Base-by-base conservation (phyloP, 2,329 filamentous ascomycete genomes). In the Fusarium caatingaense region DNA sequence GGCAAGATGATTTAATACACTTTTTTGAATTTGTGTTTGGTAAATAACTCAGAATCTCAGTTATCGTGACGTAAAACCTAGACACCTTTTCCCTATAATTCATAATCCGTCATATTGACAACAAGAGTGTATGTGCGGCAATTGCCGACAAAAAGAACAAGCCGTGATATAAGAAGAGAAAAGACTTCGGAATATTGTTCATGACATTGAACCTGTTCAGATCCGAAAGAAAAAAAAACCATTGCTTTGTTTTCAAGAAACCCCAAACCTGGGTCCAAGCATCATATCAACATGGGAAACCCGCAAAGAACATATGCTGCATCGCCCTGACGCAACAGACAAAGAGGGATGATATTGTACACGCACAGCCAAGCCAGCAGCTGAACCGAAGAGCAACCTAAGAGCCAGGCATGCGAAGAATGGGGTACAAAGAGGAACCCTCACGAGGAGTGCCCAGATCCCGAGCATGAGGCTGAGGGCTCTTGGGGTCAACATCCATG, bases 391-490 rank as follows among this genome's bases (percentile, higher is more conserved):
- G 34, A 46, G n/a, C 21, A 34, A 40, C 50, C 63, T 72, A 80
- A 60, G 76, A 72, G 49, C 78, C 78, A 45, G 79, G 79, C 74
- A 81, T 77, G 41, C 80, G 80, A 41, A 83, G 77, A 60, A 82
- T 77, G 23, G 81, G 81, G 61, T 83, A 83, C 16, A 83, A 76
- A 40, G 79, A 77, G 45, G 79, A 76, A 20, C 75, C 77, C 65
- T 80, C 78, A 46, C 72, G 68, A 25, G 69, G 72, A 16, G 59
- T 57, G 57, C 64, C 73, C 42, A 72, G 61, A 41, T 78, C 74
- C 53, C 67, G 68, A 16, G 64, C 46, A 18, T 76, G 61, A 66
- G 69, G 70, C 57, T 68, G 73, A 11, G 77, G 75, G 50, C 77
- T 79, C 72, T 77, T 79, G 23, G 71, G 57, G 48, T 81, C 80